Evolutionary conservation across 305 asterid species (phyloP).

Genomic region (Ajuga reptans): DNA sequence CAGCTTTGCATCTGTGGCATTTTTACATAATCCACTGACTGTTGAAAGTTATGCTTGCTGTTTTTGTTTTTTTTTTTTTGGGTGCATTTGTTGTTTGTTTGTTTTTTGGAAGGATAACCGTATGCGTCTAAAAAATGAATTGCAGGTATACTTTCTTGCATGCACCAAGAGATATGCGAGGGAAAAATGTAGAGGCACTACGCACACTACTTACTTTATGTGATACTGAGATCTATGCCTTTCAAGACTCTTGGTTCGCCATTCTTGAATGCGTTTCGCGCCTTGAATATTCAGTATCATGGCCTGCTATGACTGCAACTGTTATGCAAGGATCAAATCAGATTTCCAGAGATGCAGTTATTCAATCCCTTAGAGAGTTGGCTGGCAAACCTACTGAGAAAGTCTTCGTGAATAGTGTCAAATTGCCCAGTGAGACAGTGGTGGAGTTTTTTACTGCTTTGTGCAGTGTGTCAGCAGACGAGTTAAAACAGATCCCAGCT

Average conservation of each 20-base stretch:
- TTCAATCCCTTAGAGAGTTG: conserved; percentile 90
- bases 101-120: conserved; percentile 16
- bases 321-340: conserved; percentile 98
- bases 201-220: conserved; percentile 79
- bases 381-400: conserved; percentile 92
- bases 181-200: conserved; percentile 93
- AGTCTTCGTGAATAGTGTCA: conserved; percentile 87
- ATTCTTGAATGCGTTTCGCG: conserved; percentile 94
- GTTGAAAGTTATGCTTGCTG: background rate
- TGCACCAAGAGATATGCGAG: conserved; percentile 96
- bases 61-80: background rate
- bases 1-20: conserved; percentile 11
- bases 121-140: conserved; percentile 25
- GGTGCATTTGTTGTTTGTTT: too few relatives aligned
- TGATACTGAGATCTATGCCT: conserved; percentile 82
- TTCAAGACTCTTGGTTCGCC: conserved; percentile 98
- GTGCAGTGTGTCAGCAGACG: conserved; percentile 96
- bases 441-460: conserved; percentile 94
- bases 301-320: conserved; percentile 88
- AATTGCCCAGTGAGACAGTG: conserved; percentile 93
- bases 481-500: conserved; percentile 86
- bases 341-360: conserved; percentile 80
- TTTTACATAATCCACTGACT: background rate
- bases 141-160: conserved; percentile 92
- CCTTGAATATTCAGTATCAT: conserved; percentile 84